A percentile compares a stretch with the other conserved stretches of the same genome.
Evolutionary conservation across 1,284 basidiomycete species (phyloP).

Genomic region (Melanopsichium pennsylvanicum): DNA sequence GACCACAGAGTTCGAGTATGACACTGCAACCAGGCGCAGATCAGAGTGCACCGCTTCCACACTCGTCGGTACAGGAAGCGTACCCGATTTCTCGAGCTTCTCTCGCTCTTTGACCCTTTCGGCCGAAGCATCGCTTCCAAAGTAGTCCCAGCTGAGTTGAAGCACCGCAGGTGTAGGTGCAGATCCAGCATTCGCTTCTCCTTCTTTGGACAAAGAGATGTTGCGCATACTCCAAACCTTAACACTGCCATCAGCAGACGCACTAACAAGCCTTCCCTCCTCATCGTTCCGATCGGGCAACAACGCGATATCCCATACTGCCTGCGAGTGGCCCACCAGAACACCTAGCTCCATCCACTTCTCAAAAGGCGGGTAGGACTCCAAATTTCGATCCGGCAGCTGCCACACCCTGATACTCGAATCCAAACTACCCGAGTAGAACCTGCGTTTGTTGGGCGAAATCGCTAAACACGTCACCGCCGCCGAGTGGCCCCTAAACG

Average conservation of each 20-base stretch:
- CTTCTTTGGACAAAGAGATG: conserved; percentile 3
- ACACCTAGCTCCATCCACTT: conserved; percentile 78
- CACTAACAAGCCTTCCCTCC: conserved; percentile 77
- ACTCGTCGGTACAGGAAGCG: conserved; percentile 74
- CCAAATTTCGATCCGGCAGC: conserved; percentile 66
- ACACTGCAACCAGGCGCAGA: conserved; percentile 71
- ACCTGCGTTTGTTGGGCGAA: conserved; percentile 76
- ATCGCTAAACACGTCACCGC: conserved; percentile 90
- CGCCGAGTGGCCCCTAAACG: conserved; percentile 89
- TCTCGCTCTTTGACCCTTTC: conserved; percentile 67
- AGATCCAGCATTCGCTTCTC: conserved; percentile 2
- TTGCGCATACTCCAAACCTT: conserved; percentile 77
- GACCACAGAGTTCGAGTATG: conserved; percentile 86
- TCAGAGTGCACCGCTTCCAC: conserved; percentile 76
- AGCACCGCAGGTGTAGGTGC: conserved; percentile 34
- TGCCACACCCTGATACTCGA: conserved; percentile 91
- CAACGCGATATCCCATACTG: conserved; percentile 87
- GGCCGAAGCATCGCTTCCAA: conserved; percentile 67
- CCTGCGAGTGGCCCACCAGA: conserved; percentile 89
- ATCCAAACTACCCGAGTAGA: conserved; percentile 93
- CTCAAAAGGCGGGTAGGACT: conserved; percentile 87
- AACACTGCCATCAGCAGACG: conserved; percentile 86
- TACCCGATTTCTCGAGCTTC: conserved; percentile 41
- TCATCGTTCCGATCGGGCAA: conserved; percentile 62
- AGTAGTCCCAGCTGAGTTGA: conserved; percentile 78